These are phyloP conservation scores for Plasmodium sp. DNA, from an alignment of 169 alveolate genomes.

Conservation along the genomic window DNA sequence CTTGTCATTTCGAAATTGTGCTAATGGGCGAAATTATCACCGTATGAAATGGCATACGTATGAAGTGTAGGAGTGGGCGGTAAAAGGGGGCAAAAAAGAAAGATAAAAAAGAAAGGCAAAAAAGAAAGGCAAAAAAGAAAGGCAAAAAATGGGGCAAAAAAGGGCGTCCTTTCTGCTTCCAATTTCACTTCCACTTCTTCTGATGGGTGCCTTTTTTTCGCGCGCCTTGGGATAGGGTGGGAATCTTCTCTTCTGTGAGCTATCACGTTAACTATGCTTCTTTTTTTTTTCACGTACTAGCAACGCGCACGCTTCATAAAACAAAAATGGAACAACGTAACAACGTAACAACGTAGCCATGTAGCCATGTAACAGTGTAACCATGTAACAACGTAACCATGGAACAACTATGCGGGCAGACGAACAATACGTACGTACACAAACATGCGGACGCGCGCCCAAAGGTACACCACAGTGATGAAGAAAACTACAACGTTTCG, in stretches of 20 bases:
- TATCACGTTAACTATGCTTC: not conserved
- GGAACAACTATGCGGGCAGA: not conserved
- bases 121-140: too few species aligned
- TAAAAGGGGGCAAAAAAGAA: not conserved
- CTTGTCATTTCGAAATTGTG: slow-evolving; percentile 29
- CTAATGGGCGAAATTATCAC: not conserved
- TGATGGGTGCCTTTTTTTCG: not conserved
- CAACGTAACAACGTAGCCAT: not conserved
- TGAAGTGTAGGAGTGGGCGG: not conserved
- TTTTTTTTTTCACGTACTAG: not conserved
- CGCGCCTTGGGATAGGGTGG: not conserved
- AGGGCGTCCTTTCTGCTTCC: not conserved
- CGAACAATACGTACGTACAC: not conserved
- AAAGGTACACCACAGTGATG: not conserved
- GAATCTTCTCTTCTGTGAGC: not conserved
- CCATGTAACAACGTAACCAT: not conserved
- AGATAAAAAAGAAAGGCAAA: too few species aligned
- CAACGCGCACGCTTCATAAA: not conserved
- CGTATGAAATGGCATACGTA: not conserved
- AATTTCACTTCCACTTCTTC: not conserved
- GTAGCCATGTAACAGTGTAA: not conserved
- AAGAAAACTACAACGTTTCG: not conserved
- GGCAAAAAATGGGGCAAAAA: not conserved
- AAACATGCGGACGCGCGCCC: not conserved
- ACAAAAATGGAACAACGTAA: not conserved